A percentile compares a stretch with the other conserved stretches of the same genome.
These are phyloP conservation scores for Xylariales sp. DNA, from an alignment of 2,329 filamentous ascomycete genomes.

Conservation along the genomic window DNA sequence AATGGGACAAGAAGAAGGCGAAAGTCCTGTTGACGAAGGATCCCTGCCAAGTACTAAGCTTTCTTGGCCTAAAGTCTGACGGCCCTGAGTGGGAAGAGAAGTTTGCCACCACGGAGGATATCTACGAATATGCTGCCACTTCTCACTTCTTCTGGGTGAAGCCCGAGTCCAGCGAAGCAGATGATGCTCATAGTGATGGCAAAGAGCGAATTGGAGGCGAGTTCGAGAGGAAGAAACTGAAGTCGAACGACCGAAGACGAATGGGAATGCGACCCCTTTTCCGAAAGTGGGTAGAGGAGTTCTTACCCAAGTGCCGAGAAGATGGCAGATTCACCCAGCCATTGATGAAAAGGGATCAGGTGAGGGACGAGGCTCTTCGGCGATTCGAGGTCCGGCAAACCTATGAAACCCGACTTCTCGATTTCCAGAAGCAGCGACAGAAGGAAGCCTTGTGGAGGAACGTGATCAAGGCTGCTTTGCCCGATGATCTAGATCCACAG, in stretches of 20 bases:
- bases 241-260: slow-evolving; percentile 52
- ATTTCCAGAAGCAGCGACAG: slow-evolving; percentile 37
- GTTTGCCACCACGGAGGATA: slow-evolving; percentile 48
- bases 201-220: slow-evolving; percentile 20
- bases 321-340: slow-evolving; percentile 29
- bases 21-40: slow-evolving; percentile 57
- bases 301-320: slow-evolving; percentile 47
- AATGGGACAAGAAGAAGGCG: slow-evolving; percentile 47
- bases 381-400: slow-evolving; percentile 41
- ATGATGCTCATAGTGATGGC: slow-evolving; percentile 21
- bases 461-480: slow-evolving; percentile 37
- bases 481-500: slow-evolving; percentile 12
- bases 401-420: slow-evolving; percentile 38
- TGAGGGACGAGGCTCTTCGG: slow-evolving; percentile 49
- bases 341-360: slow-evolving; percentile 32
- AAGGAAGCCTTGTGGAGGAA: slow-evolving; percentile 38
- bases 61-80: slow-evolving; percentile 55
- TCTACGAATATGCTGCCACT: slow-evolving; percentile 58
- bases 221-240: slow-evolving; percentile 34
- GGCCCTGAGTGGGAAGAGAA: slow-evolving; percentile 43
- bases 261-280: slow-evolving; percentile 53
- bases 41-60: slow-evolving; percentile 50
- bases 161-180: slow-evolving; percentile 24
- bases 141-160: slow-evolving; percentile 55
- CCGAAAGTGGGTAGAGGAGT: slow-evolving; percentile 57